These are phyloP conservation scores for Pseudoneurospora amorphoporcata DNA, from an alignment of 495 filamentous ascomycete genomes.

Conservation along the genomic window DNA sequence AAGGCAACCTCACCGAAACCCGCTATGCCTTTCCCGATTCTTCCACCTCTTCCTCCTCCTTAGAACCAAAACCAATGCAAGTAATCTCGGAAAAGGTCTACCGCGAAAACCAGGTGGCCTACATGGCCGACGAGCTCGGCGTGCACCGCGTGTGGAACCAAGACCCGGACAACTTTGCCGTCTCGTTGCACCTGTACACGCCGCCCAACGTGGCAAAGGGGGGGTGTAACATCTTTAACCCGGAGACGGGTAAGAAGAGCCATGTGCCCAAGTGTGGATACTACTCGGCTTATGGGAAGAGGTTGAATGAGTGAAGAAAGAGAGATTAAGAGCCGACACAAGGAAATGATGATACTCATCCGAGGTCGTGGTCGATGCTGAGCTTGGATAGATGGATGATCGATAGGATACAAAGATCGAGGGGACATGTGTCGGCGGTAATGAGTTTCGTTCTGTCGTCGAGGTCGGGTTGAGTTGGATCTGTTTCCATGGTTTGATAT, in stretches of 20 bases:
- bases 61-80: slow-evolving; percentile 34
- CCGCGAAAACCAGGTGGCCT: slow-evolving; percentile 34
- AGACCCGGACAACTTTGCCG: slow-evolving; percentile 55
- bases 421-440: background rate
- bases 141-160: slow-evolving; percentile 75
- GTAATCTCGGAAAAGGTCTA: slow-evolving; percentile 45
- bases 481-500: background rate
- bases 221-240: slow-evolving; percentile 65
- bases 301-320: slow-evolving; percentile 16
- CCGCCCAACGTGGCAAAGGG: slow-evolving; percentile 73
- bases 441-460: background rate
- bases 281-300: slow-evolving; percentile 46
- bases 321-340: background rate
- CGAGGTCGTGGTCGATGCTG: background rate
- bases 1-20: slow-evolving; percentile 67
- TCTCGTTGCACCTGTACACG: slow-evolving; percentile 85
- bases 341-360: background rate
- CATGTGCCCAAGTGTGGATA: slow-evolving; percentile 59
- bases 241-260: slow-evolving; percentile 57
- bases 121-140: slow-evolving; percentile 48
- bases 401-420: background rate
- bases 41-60: slow-evolving; percentile 43
- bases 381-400: background rate
- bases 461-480: background rate
- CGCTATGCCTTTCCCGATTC: slow-evolving; percentile 64